Base-by-base conservation (phyloP, 306 rosid genomes). In the Dryas drummondii region DNA sequence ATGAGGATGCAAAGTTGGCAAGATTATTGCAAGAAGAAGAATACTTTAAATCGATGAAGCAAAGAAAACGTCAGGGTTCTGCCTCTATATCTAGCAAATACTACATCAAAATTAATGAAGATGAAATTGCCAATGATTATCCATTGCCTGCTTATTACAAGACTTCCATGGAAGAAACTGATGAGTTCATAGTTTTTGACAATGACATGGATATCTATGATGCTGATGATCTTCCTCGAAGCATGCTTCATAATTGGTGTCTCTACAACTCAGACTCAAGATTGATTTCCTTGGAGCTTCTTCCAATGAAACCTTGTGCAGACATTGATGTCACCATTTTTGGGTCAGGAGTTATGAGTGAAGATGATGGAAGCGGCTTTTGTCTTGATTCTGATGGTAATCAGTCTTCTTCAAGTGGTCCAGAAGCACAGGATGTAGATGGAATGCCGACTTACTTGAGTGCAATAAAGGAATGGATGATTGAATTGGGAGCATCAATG, bases 381-480 rank as follows among this genome's bases (percentile, higher is more conserved):
- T 74, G 87, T 84, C 88, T 94, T 44, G 99, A 91, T 85, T 49
- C 86, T 27, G 90, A 92, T 52, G 49, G 69, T 60, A 74, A 82
- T 66, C 96, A 87, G 76, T 87, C 96, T 67, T 87, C 96, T 67
- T 86, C 97, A 63, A 40, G 54, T 55, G 77, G 85, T 70, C 71
- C 87, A 55, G 93, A 78, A 73, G 81, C 74, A 49, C 84, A 87
- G 66, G 80, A 44, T 76, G 44, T 76, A n/a, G 90, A 89, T 85
- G 99, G 99, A 66, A 90, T 94, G 49, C 98, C 99, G 61, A 86
- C 89, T 77, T 94, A 85, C 85, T 81, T 92, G 72, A 94, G 97
- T 82, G 91, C 93, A 16, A 92, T 94, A 74, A 94, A 92, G 82
- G 99, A 94, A 72, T 94, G 99, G 99, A 83, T 92, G 97, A 89